These are phyloP conservation scores for Pestalotiopsis sp. DNA, from an alignment of 2,329 filamentous ascomycete species.

Conservation along the genomic window DNA sequence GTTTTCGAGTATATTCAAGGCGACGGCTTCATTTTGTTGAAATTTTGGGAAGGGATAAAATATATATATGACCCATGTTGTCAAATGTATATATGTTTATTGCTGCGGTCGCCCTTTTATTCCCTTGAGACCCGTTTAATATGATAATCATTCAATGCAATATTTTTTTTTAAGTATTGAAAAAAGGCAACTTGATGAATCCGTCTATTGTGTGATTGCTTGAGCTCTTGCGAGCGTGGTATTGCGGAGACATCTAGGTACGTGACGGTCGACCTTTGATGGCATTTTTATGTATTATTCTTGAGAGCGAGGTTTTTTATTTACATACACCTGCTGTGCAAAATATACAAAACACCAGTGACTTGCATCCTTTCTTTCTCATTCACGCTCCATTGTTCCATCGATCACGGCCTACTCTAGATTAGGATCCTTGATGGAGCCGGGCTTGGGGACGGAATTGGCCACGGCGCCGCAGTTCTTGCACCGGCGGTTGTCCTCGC, in stretches of 20 bases:
- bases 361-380: no score
- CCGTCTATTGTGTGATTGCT: background rate
- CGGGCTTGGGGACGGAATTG: constrained; percentile 66
- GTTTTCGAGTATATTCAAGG: background rate
- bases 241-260: no score
- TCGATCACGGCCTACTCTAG: constrained; percentile 32
- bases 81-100: background rate
- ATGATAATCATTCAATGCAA: background rate
- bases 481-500: constrained; percentile 72
- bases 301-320: no score
- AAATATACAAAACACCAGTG: no score
- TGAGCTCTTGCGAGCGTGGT: background rate
- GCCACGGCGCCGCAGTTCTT: constrained; percentile 76
- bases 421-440: constrained; percentile 64
- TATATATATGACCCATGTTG: background rate
- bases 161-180: no score
- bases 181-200: no score
- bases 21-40: background rate
- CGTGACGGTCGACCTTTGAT: no score
- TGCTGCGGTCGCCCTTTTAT: background rate
- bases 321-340: no score
- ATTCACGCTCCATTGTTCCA: background rate
- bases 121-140: background rate
- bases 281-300: no score
- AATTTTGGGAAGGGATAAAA: background rate